These are phyloP conservation scores for Entomortierella lignicola DNA, from an alignment of 192 early-diverging fungal species.

Conservation along the genomic window DNA sequence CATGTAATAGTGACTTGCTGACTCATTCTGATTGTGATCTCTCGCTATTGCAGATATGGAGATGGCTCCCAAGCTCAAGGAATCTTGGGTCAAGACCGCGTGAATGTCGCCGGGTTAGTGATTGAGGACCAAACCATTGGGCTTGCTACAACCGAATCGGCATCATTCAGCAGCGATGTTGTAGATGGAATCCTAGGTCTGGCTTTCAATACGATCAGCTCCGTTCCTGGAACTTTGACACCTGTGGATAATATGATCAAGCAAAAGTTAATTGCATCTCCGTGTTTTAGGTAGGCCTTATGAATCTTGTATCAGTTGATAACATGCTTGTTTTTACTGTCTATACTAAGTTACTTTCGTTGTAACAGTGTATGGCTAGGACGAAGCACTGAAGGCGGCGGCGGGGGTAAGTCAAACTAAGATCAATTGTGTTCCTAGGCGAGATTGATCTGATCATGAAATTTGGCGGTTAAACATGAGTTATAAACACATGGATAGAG, in stretches of 20 bases:
- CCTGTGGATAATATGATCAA: constrained; percentile 70
- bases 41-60: constrained; percentile 58
- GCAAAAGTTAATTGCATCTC: constrained; percentile 65
- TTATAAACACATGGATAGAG: constrained; percentile 15
- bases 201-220: constrained; percentile 62
- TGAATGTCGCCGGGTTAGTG: constrained; percentile 68
- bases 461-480: neutral
- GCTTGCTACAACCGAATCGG: constrained; percentile 68
- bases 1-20: no score
- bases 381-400: constrained; percentile 53
- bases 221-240: constrained; percentile 56
- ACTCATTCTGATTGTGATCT: neutral
- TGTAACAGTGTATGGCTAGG: constrained; percentile 69
- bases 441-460: neutral
- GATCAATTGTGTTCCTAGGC: neutral
- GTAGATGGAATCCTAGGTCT: constrained; percentile 78
- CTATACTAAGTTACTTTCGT: no score
- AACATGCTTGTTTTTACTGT: neutral
- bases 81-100: constrained; percentile 62
- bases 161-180: constrained; percentile 66
- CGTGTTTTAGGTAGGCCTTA: constrained; percentile 57
- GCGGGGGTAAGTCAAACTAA: constrained; percentile 56
- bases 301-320: neutral
- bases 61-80: constrained; percentile 66
- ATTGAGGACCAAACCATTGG: constrained; percentile 72